These are phyloP conservation scores for Leccinellum luteum DNA, from an alignment of 768 basidiomycete genomes.

Conservation along the genomic window DNA sequence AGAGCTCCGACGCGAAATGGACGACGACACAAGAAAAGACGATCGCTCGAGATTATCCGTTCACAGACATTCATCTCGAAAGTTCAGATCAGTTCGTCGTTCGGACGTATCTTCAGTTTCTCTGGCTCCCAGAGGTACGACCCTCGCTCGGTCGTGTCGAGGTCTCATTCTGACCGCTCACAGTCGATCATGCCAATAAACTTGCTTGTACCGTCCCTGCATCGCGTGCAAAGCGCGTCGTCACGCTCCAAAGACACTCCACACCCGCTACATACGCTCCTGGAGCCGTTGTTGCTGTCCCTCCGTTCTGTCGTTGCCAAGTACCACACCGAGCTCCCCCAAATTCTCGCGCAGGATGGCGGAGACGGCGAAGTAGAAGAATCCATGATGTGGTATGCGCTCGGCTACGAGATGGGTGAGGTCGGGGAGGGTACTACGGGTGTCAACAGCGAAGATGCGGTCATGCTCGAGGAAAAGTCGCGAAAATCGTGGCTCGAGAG, in stretches of 20 bases:
- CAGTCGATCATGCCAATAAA: constrained; percentile 73
- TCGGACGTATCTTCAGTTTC: constrained; percentile 69
- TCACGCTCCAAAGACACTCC: constrained; percentile 30
- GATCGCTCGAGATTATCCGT: constrained; percentile 55
- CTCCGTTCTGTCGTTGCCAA: constrained; percentile 53
- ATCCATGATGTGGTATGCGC: constrained; percentile 73
- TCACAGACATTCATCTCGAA: constrained; percentile 42
- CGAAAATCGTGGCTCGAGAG: constrained; percentile 55
- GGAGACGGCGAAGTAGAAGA: constrained; percentile 67
- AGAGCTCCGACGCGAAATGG: constrained; percentile 43
- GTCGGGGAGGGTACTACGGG: constrained; percentile 27
- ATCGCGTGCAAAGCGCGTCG: constrained; percentile 42
- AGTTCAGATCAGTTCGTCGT: constrained; percentile 55
- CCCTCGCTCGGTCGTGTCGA: background rate
- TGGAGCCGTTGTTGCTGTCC: constrained; percentile 65
- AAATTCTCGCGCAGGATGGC: constrained; percentile 55
- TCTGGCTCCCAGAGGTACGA: constrained; percentile 74
- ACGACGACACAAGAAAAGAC: constrained; percentile 57
- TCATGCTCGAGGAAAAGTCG: constrained; percentile 50
- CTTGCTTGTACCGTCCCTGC: constrained; percentile 53
- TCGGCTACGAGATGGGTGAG: constrained; percentile 52
- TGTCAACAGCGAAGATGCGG: constrained; percentile 18
- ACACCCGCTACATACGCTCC: constrained; percentile 55
- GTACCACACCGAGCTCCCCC: constrained; percentile 62
- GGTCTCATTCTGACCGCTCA: constrained; percentile 9